phyloP scores from a whole-genome alignment of 2,329 filamentous ascomycete species.

The Cordyceps tenuipes region DNA sequence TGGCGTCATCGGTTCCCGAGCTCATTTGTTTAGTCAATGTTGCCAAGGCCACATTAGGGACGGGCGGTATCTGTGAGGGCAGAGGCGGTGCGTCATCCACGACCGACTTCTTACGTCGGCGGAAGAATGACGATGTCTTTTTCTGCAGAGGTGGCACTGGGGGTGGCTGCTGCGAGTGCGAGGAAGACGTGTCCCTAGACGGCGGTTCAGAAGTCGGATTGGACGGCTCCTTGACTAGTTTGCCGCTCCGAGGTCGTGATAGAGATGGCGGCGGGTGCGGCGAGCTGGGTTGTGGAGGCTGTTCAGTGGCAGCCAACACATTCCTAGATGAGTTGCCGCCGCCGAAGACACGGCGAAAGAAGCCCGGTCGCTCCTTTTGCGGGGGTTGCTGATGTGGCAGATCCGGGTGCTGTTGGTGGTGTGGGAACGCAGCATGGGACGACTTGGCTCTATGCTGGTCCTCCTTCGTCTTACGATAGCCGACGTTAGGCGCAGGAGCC shows the following conservation, averaged over 20 bases:
- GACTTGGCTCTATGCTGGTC: slow-evolving; percentile 15
- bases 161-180: slow-evolving; percentile 36
- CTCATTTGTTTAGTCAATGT: slow-evolving; percentile 17
- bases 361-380: slow-evolving; percentile 65
- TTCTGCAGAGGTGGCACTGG: slow-evolving; percentile 54
- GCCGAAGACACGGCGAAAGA: slow-evolving; percentile 89
- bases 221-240: slow-evolving; percentile 14
- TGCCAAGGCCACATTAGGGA: slow-evolving; percentile 26
- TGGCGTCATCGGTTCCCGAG: slow-evolving; percentile 33
- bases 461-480: slow-evolving; percentile 52
- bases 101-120: slow-evolving; percentile 83
- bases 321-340: slow-evolving; percentile 57
- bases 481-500: slow-evolving; percentile 49
- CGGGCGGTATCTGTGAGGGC: slow-evolving; percentile 36
- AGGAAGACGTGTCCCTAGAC: slow-evolving; percentile 37
- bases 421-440: slow-evolving; percentile 36
- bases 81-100: slow-evolving; percentile 61
- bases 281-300: not conserved
- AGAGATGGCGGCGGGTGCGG: slow-evolving; percentile 20
- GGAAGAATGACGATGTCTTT: slow-evolving; percentile 91
- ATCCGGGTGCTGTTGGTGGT: slow-evolving; percentile 31
- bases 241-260: not conserved
- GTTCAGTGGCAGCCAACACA: slow-evolving; percentile 23
- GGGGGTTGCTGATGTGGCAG: slow-evolving; percentile 28
- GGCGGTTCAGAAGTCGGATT: slow-evolving; percentile 41